Percentiles rank a stretch among this genome's conserved stretches.
These are phyloP conservation scores for Corylus americana DNA, from an alignment of 306 rosid genomes.

Conservation along the genomic window DNA sequence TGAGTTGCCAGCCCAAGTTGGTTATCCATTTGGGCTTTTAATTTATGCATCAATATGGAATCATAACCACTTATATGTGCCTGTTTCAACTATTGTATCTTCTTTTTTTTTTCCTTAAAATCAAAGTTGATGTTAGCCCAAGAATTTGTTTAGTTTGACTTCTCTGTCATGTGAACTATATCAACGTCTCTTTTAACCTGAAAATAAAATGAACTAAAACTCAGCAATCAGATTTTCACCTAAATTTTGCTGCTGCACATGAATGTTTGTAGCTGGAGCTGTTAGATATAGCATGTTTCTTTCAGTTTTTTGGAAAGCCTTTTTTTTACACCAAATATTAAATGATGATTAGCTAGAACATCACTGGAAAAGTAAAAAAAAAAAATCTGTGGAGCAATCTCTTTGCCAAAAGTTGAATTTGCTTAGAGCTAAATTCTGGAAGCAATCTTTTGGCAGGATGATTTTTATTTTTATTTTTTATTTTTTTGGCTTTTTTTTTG, in stretches of 20 bases:
- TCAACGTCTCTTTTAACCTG: not conserved
- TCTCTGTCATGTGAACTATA: not conserved
- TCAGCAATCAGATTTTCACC: not conserved
- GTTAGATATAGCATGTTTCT: not conserved
- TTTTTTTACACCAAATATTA: not conserved
- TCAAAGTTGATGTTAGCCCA: not conserved
- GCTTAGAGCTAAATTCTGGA: not conserved
- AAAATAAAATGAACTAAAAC: not conserved
- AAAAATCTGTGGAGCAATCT: not conserved
- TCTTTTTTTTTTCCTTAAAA: not conserved
- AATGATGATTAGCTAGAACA: not conserved
- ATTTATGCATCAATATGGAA: not conserved
- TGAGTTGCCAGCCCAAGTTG: not conserved
- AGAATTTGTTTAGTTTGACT: not conserved
- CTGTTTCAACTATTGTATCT: not conserved
- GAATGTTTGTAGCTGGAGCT: not conserved
- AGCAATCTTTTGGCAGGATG: not conserved
- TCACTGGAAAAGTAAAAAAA: not conserved
- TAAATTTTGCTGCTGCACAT: not conserved
- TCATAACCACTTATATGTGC: not conserved
- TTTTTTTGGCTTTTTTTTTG: not conserved
- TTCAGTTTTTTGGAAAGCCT: not conserved
- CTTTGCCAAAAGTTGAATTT: not conserved
- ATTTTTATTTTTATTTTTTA: not conserved
- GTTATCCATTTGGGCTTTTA: not conserved